Conservation (phyloP, 257 asterid species). For the Jaltomata sinuosa region DNA sequence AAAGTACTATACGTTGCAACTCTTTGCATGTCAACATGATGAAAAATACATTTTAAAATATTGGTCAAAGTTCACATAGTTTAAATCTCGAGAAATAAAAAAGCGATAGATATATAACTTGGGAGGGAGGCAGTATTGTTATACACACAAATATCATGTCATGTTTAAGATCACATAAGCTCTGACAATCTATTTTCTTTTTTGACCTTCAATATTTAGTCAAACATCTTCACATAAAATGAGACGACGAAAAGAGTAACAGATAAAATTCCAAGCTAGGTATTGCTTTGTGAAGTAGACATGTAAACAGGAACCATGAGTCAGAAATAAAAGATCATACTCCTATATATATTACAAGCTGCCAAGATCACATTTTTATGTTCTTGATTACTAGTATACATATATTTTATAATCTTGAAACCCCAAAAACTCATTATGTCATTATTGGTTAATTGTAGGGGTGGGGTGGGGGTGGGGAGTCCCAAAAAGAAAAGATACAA, state of each 20-base stretch:
- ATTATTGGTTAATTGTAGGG: background rate
- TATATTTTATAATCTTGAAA: background rate
- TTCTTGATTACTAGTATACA: background rate
- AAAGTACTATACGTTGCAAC: background rate
- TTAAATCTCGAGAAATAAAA: background rate
- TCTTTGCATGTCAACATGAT: background rate
- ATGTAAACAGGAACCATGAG: background rate
- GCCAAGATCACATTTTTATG: slow-evolving; percentile 21
- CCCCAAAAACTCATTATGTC: background rate
- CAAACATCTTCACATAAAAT: background rate
- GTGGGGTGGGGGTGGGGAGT: background rate
- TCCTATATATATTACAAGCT: slow-evolving; percentile 24
- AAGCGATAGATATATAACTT: background rate
- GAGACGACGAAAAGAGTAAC: accelerated
- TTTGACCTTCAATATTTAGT: background rate
- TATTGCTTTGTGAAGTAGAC: background rate
- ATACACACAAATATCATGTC: background rate
- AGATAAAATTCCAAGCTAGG: background rate
- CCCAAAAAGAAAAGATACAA: slow-evolving; percentile 12
- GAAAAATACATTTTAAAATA: background rate
- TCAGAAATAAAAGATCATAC: slow-evolving; percentile 3
- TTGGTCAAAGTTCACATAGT: background rate
- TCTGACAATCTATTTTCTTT: background rate
- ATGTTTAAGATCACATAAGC: background rate
- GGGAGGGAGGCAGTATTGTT: background rate